Evolutionary conservation across 163 green algal species (phyloP), one percentile per base, ranked within the genome.

Genomic region (Scenedesmus sp.): DNA sequence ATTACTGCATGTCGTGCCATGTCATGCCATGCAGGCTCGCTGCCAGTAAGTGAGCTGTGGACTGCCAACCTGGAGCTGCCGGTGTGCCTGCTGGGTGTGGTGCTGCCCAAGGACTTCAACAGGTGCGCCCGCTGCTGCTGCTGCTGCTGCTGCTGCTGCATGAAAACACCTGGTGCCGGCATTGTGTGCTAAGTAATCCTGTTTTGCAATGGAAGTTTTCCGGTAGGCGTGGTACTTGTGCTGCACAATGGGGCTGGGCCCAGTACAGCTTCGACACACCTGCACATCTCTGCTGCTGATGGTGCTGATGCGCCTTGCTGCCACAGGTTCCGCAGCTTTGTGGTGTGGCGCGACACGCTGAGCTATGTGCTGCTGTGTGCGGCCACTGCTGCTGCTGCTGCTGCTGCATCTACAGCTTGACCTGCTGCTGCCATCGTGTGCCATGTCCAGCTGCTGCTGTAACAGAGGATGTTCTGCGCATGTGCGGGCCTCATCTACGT

Each of bases 81-180:
- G 15, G 84, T 93, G 62, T 87, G 84, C 55, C 79, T 93, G 90
- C 90, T 93, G 34, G 85, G 76, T 4, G 66, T 82, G 67, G 90
- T 93, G 76, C 90, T 93, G 64, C 90, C 90, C 3, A 74, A 77
- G 34, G 90, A 93, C 85, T 93, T 93, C 84, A 90, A 82, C 59
- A 77, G 90, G 70, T 88, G n/a, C 8, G 55, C 1, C 4, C 70
- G 59, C 7, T 64, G 8, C 10, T 9, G 59, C 10, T 64, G 59
- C 8, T 64, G 59, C 34, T 64, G 59, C 7, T 64, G 59, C 59
- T 64, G 34, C 59, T 64, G 59, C 59, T 23, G 10, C 62, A 20
- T 23, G 62, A 3, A 70, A 70, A 70, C 62, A 64, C 59, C 7
- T 64, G 10, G 10, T 64, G 59, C 59, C 34, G 34, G 34, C 34